These are phyloP conservation scores for Penicillium sp. DNA, from an alignment of 2,329 filamentous ascomycete genomes.

Conservation along the genomic window DNA sequence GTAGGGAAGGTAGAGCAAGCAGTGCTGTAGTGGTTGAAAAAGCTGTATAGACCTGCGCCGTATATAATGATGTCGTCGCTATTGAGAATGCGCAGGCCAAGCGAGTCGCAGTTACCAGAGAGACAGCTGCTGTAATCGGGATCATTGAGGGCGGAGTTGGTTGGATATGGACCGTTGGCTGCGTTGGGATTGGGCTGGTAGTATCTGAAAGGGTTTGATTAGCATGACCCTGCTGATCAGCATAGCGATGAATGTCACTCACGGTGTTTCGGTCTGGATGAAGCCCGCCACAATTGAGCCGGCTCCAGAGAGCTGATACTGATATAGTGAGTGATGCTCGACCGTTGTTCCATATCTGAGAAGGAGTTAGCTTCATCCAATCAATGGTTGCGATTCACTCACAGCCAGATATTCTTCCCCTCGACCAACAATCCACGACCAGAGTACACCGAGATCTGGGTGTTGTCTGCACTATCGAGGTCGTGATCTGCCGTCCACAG, in stretches of 20 bases:
- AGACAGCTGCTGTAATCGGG: slow-evolving; percentile 33
- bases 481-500: slow-evolving; percentile 54
- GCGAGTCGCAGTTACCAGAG: slow-evolving; percentile 39
- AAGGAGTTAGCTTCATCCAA: slow-evolving; percentile 1
- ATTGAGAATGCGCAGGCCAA: slow-evolving; percentile 48
- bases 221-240: too few relatives aligned
- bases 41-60: slow-evolving; percentile 52
- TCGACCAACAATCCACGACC: slow-evolving; percentile 52
- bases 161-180: slow-evolving; percentile 30
- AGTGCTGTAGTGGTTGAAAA: slow-evolving; percentile 52
- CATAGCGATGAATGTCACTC: slow-evolving; percentile 3
- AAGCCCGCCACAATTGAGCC: slow-evolving; percentile 32
- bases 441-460: slow-evolving; percentile 51
- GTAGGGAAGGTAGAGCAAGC: slow-evolving; percentile 39
- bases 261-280: slow-evolving; percentile 41
- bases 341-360: slow-evolving; percentile 40
- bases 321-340: slow-evolving; percentile 48
- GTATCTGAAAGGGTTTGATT: slow-evolving; percentile 23
- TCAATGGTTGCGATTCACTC: slow-evolving; percentile 14
- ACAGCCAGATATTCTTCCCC: slow-evolving; percentile 40
- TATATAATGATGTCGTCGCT: slow-evolving; percentile 46
- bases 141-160: slow-evolving; percentile 31
- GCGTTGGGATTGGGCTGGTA: slow-evolving; percentile 38
- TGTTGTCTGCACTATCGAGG: slow-evolving; percentile 48
- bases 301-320: slow-evolving; percentile 45